phyloP scores from a whole-genome alignment of 306 rosid genomes.

The Trifolium pratense region DNA sequence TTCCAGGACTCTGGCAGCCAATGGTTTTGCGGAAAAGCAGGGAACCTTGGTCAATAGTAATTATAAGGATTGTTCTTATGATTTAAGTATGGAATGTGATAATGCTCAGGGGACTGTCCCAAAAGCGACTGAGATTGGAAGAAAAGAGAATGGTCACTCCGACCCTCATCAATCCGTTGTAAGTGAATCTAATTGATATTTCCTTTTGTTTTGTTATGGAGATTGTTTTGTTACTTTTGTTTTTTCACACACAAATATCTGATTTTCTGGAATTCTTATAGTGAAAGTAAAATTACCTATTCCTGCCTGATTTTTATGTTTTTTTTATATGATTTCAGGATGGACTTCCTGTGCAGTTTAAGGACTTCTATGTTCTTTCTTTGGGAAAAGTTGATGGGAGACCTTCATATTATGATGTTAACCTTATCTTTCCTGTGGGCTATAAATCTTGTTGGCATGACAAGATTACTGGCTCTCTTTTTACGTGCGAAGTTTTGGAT shows the following conservation, averaged over 20 bases:
- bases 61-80: slow-evolving; percentile 56
- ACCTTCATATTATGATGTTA: slow-evolving; percentile 72
- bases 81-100: slow-evolving; percentile 50
- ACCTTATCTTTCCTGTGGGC: slow-evolving; percentile 75
- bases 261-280: slow-evolving; percentile 23
- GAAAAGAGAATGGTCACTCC: slow-evolving; percentile 48
- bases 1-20: slow-evolving; percentile 47
- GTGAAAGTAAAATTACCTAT: slow-evolving; percentile 36
- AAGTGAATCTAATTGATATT: slow-evolving; percentile 46
- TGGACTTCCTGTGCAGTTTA: slow-evolving; percentile 88
- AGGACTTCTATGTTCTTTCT: slow-evolving; percentile 86
- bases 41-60: slow-evolving; percentile 50
- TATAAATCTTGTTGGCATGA: slow-evolving; percentile 95
- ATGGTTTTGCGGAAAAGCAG: slow-evolving; percentile 73
- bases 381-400: slow-evolving; percentile 83
- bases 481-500: slow-evolving; percentile 75
- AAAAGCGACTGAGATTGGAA: slow-evolving; percentile 51
- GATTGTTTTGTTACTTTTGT: slow-evolving; percentile 12
- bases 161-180: slow-evolving; percentile 56
- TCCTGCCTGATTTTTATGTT: slow-evolving; percentile 47
- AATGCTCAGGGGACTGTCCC: slow-evolving; percentile 50
- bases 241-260: background rate
- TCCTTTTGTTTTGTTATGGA: slow-evolving; percentile 37
- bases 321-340: slow-evolving; percentile 62
- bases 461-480: slow-evolving; percentile 83